These are phyloP conservation scores for Gossypium thurberi DNA, from an alignment of 345 rosid genomes.

Conservation along the genomic window DNA sequence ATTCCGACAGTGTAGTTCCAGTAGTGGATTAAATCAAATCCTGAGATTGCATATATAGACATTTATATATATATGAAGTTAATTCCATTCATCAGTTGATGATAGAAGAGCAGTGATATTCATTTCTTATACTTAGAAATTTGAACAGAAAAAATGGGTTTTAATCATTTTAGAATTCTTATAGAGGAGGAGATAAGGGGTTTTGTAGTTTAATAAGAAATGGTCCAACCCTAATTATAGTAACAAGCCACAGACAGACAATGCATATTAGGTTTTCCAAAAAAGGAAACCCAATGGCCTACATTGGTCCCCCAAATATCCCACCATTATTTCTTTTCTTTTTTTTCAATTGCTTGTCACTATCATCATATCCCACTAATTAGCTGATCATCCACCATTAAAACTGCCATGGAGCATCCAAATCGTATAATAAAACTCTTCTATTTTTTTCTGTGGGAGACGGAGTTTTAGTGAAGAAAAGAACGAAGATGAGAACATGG, in stretches of 20 bases:
- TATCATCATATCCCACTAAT: constrained; percentile 2
- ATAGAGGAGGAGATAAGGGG: neutral
- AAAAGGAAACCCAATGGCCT: neutral
- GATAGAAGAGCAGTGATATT: neutral
- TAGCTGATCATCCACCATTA: neutral
- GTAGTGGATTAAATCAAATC: no score
- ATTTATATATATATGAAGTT: neutral
- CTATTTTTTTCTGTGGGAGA: no score
- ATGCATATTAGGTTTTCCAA: constrained; percentile 3
- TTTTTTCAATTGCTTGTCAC: constrained; percentile 1
- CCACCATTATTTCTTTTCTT: neutral
- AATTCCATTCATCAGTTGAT: neutral
- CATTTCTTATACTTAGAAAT: neutral
- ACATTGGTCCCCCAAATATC: constrained; percentile 2
- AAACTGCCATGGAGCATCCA: neutral
- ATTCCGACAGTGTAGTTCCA: no score
- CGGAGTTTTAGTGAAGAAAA: neutral
- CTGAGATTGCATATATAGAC: no score
- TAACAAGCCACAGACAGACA: constrained; percentile 9
- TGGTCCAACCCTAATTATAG: neutral
- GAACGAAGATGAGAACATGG: constrained; percentile 4
- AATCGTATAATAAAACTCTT: no score
- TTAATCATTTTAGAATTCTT: neutral
- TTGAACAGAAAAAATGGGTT: neutral
- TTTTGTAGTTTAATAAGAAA: neutral